Percentiles rank a stretch among this genome's conserved stretches.
phyloP scores from a whole-genome alignment of 768 basidiomycete genomes.

The Suillus tomentosus region DNA sequence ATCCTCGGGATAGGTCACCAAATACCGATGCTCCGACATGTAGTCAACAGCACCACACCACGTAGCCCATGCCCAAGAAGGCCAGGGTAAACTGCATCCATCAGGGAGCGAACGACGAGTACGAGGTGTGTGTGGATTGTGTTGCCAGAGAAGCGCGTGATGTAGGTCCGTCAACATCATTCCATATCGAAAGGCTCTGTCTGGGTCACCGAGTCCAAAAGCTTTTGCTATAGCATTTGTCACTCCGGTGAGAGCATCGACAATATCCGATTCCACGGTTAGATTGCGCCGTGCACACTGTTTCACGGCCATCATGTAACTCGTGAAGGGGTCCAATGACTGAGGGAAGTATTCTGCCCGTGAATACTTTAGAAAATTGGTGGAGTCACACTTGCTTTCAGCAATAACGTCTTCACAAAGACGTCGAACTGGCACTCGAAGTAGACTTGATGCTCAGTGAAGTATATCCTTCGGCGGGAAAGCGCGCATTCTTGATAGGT shows the following conservation, averaged over 20 bases:
- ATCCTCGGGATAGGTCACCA: neutral
- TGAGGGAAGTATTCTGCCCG: conserved; percentile 4
- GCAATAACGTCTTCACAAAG: conserved; percentile 27
- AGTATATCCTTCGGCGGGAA: conserved; percentile 24
- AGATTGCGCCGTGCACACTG: neutral
- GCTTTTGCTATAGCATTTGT: neutral
- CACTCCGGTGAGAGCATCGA: conserved; percentile 1
- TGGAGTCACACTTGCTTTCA: conserved; percentile 16
- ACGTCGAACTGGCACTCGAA: conserved; percentile 24
- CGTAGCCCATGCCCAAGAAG: conserved; percentile 30
- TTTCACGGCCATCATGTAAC: neutral
- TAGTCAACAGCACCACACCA: conserved; percentile 23
- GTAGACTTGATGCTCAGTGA: conserved; percentile 25
- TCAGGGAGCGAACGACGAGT: conserved; percentile 15
- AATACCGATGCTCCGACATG: conserved; percentile 5
- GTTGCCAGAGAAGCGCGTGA: conserved; percentile 24
- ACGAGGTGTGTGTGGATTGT: conserved; percentile 17
- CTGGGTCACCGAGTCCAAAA: neutral
- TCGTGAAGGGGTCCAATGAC: neutral
- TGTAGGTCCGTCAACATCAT: conserved; percentile 16
- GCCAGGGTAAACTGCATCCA: conserved; percentile 13
- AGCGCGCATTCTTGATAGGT: conserved; percentile 24
- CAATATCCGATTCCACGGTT: neutral
- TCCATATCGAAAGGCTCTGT: neutral
- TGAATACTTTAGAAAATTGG: neutral